Conservation (phyloP, 768 basidiomycete genomes). For the Suillus subalutaceus region DNA sequence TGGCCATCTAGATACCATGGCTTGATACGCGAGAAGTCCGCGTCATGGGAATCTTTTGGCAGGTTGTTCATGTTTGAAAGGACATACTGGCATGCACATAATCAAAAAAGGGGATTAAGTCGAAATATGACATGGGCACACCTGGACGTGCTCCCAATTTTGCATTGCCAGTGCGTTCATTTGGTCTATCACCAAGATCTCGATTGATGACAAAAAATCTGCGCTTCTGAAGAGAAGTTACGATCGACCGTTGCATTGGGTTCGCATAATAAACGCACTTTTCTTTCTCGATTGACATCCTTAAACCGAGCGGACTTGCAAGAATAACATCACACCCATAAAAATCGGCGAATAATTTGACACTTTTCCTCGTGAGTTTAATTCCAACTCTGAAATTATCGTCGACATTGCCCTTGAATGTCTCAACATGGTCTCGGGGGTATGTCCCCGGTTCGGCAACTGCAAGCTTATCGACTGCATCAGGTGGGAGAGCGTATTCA, state of each 20-base stretch:
- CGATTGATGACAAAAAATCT: conserved; percentile 93
- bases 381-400: conserved; percentile 93
- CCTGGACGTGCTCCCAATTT: conserved; percentile 99
- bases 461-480: conserved; percentile 78
- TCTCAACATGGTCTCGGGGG: conserved; percentile 88
- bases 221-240: conserved; percentile 55
- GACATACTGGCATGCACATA: conserved; percentile 60
- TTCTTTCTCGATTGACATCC: conserved; percentile 93
- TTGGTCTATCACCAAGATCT: conserved; percentile 89
- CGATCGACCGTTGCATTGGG: background rate
- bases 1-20: conserved; percentile 97
- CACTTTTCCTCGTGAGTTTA: conserved; percentile 89
- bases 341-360: conserved; percentile 90
- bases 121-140: conserved; percentile 32
- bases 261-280: conserved; percentile 54
- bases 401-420: conserved; percentile 95
- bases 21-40: conserved; percentile 96
- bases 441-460: conserved; percentile 75
- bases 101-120: background rate
- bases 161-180: conserved; percentile 95
- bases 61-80: conserved; percentile 84
- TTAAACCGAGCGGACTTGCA: conserved; percentile 89
- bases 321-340: conserved; percentile 90
- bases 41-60: conserved; percentile 90
- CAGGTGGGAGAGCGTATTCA: conserved; percentile 84